Evolutionary conservation across 139 green algal species (phyloP), one percentile per base, ranked within the genome.

Genomic region (Pleodorina starrii): DNA sequence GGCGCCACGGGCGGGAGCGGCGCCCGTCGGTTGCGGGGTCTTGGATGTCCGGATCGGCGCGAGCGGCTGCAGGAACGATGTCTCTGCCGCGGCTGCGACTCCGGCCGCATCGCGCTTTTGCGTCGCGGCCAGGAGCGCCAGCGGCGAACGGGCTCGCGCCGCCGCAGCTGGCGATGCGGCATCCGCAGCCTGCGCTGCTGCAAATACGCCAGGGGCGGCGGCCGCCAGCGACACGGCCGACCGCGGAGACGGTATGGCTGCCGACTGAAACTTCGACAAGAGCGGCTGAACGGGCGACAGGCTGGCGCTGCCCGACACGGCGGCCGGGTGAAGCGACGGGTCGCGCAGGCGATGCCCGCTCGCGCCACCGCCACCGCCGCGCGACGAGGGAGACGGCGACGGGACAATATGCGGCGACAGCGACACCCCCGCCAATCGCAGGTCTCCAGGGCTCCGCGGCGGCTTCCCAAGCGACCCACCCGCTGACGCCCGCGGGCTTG

Each of bases 41-140:
- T 32, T 50, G 0, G n/a, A n/a, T n/a, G 85, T 90, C 38, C 57
- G 63, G 25, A 84, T 90, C n/a, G 85, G 74, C 17, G 69, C 84
- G 29, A 84, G 85, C 0, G 50, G 83, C 68, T 81, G 84, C 36
- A 82, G 84, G 36, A 73, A 72, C 25, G 12, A n/a, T 32, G 12
- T 23, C 48, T 42, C 68, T 7, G 68, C 68, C 57, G 42, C n/a
- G 40, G 78, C 10, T 36, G 72, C 9, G 14, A 40, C 40, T 6
- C 72, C n/a, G 40, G 78, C 10, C 57, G 72, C 9, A 14, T 40
- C 40, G 21, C 72, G 19, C 19, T 32, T 77, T 32, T 48, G 10
- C 25, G 40, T 25, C 25, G 35, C 36, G 38, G 69, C 4, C 25
- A 46, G 38, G 17, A 6, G 69, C 12, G 69, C 36, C 14, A 48